Evolutionary conservation across 768 basidiomycete species (phyloP).

Genomic region (Rhodotorula diobovata): DNA sequence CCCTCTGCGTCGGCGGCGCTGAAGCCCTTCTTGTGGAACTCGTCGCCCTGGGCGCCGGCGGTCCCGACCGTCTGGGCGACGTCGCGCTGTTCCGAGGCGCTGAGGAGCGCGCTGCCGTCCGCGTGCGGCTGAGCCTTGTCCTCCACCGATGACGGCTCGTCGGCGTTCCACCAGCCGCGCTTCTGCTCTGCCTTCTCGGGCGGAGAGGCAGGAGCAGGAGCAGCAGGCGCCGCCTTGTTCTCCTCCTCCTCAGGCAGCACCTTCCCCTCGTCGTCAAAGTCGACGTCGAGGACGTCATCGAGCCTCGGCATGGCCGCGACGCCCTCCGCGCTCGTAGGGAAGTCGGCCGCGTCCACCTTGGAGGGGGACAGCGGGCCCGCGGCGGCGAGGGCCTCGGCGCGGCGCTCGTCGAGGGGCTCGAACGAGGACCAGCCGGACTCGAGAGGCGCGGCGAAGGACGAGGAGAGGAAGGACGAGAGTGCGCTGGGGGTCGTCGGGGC

Average conservation of each 20-base stretch:
- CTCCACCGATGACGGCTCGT: not conserved
- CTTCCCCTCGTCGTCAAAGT: not conserved
- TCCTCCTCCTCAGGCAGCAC: slow-evolving; percentile 4
- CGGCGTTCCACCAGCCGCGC: not conserved
- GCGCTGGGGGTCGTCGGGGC: not conserved
- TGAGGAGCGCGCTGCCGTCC: not conserved
- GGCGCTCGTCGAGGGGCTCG: slow-evolving; percentile 11
- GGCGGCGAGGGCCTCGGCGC: slow-evolving; percentile 10
- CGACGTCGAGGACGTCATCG: slow-evolving; percentile 25
- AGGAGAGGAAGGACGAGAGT: slow-evolving; percentile 16
- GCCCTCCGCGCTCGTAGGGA: slow-evolving; percentile 11
- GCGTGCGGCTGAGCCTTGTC: not conserved
- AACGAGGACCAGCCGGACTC: not conserved
- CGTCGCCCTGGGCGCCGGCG: slow-evolving; percentile 22
- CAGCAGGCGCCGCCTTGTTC: not conserved
- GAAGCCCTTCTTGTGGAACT: slow-evolving; percentile 4
- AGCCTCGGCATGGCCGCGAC: slow-evolving; percentile 11
- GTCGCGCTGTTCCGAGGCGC: not conserved
- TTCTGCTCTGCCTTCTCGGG: not conserved
- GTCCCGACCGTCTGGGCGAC: not conserved
- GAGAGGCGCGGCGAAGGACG: slow-evolving; percentile 7
- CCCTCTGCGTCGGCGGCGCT: not conserved
- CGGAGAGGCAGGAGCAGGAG: too few species aligned
- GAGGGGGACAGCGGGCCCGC: not conserved
- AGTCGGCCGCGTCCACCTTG: not conserved